Evolutionary conservation across 306 rosid species (phyloP).

Genomic region (Nissolia schottii): DNA sequence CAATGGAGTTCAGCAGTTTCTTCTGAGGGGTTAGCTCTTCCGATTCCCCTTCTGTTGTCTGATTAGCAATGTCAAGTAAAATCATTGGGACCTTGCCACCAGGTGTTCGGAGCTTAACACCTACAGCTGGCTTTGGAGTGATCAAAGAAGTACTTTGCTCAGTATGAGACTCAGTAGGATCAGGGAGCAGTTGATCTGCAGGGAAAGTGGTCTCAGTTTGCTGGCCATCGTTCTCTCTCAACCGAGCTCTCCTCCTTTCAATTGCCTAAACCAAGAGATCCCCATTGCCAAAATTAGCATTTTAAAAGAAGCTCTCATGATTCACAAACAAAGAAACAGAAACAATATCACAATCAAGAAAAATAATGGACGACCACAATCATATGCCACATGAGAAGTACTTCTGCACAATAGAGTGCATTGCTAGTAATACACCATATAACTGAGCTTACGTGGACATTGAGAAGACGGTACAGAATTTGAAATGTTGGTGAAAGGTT

Average conservation of each 20-base stretch:
- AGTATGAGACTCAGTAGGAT: slow-evolving; percentile 22
- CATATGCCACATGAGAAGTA: neutral
- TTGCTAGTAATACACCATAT: neutral
- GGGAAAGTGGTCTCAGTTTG: slow-evolving; percentile 25
- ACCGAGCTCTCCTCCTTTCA: slow-evolving; percentile 64
- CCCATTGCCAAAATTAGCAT: neutral
- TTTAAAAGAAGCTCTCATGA: neutral
- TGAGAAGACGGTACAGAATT: neutral
- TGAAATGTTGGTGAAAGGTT: neutral
- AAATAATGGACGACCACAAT: neutral
- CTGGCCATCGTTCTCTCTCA: slow-evolving; percentile 42
- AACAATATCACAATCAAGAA: neutral
- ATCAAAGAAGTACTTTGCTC: slow-evolving; percentile 15
- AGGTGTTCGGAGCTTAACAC: slow-evolving; percentile 22
- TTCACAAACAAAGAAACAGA: neutral
- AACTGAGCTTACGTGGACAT: neutral
- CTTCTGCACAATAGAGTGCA: neutral
- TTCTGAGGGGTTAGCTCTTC: slow-evolving; percentile 72
- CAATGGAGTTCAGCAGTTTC: slow-evolving; percentile 67
- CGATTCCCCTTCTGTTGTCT: slow-evolving; percentile 26
- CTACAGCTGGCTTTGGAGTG: slow-evolving; percentile 20
- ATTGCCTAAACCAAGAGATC: slow-evolving; percentile 43
- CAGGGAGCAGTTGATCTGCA: slow-evolving; percentile 16
- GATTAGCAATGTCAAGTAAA: slow-evolving; percentile 36
- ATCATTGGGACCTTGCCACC: slow-evolving; percentile 30